A percentile compares a stretch with the other conserved stretches of the same genome.
phyloP scores from a whole-genome alignment of 768 basidiomycete species.

The Podaxis sp. region DNA sequence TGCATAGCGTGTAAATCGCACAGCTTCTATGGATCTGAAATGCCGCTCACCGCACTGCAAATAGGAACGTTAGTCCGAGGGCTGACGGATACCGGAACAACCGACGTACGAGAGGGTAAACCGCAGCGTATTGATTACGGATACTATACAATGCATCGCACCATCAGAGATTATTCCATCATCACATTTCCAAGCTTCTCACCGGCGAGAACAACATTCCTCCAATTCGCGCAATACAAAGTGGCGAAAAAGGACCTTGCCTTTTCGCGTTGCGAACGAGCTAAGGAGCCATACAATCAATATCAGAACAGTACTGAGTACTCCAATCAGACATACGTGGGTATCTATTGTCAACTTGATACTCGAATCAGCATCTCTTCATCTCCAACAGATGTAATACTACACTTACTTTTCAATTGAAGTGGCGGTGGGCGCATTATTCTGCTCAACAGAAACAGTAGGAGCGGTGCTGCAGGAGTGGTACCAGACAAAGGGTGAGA shows the following conservation, averaged over 20 bases:
- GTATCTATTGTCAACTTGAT: conserved; percentile 36
- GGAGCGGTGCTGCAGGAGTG: conserved; percentile 23
- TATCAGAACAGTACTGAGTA: background rate
- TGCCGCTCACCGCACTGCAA: conserved; percentile 26
- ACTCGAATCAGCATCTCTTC: conserved; percentile 2
- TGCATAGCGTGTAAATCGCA: conserved; percentile 14
- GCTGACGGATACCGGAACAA: background rate
- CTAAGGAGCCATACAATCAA: conserved; percentile 23
- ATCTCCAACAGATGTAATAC: background rate
- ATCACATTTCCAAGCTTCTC: conserved; percentile 5
- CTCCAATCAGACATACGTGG: conserved; percentile 24
- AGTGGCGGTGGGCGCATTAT: conserved; percentile 41
- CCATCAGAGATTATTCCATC: background rate
- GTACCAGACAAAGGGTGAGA: conserved; percentile 40
- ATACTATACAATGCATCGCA: conserved; percentile 26
- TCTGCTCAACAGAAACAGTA: conserved; percentile 30
- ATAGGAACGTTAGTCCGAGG: background rate
- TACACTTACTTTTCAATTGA: conserved; percentile 37
- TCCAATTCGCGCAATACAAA: conserved; percentile 41
- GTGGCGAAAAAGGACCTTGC: conserved; percentile 31
- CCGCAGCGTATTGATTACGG: conserved; percentile 38
- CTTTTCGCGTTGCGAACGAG: conserved; percentile 24
- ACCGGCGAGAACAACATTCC: conserved; percentile 40
- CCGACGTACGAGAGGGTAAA: conserved; percentile 36
- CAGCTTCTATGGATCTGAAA: background rate